These are phyloP conservation scores for Xylaria intraflava DNA, from an alignment of 495 filamentous ascomycete genomes.

Conservation along the genomic window DNA sequence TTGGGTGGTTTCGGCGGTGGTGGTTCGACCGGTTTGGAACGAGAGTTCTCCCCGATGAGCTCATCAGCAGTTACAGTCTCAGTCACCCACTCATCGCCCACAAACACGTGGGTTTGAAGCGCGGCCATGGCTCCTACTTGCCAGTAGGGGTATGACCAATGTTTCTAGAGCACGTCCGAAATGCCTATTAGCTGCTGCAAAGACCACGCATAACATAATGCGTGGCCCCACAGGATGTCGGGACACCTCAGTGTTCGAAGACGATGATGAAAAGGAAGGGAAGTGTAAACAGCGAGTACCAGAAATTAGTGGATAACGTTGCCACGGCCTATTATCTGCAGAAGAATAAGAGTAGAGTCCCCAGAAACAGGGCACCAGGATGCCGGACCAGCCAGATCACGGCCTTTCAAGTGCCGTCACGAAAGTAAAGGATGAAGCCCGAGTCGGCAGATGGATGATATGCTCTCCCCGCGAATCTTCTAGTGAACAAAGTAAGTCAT, in stretches of 20 bases:
- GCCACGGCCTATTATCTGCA: too few relatives aligned
- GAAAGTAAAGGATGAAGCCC: too few relatives aligned
- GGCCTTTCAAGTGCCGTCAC: too few relatives aligned
- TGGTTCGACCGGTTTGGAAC: constrained; percentile 8
- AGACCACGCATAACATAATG: background rate
- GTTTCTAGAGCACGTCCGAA: background rate
- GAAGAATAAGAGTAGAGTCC: too few relatives aligned
- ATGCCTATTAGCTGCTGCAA: background rate
- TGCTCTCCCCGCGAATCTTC: too few relatives aligned
- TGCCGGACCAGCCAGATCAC: too few relatives aligned
- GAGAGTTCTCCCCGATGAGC: constrained; percentile 12
- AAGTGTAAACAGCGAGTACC: background rate
- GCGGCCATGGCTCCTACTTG: constrained; percentile 14
- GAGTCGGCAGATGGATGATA: too few relatives aligned
- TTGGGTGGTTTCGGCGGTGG: constrained; percentile 35
- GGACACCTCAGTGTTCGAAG: background rate
- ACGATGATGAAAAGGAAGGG: background rate
- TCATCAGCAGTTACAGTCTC: constrained; percentile 23
- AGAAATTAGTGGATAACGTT: too few relatives aligned
- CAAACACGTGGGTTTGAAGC: constrained; percentile 48
- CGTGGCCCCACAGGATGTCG: too few relatives aligned
- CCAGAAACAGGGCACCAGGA: too few relatives aligned
- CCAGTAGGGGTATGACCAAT: background rate
- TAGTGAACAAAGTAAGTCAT: too few relatives aligned
- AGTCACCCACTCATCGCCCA: constrained; percentile 55